Evolutionary conservation across 1,284 basidiomycete genomes (phyloP).

Genomic region (Sporisorium reilianum): DNA sequence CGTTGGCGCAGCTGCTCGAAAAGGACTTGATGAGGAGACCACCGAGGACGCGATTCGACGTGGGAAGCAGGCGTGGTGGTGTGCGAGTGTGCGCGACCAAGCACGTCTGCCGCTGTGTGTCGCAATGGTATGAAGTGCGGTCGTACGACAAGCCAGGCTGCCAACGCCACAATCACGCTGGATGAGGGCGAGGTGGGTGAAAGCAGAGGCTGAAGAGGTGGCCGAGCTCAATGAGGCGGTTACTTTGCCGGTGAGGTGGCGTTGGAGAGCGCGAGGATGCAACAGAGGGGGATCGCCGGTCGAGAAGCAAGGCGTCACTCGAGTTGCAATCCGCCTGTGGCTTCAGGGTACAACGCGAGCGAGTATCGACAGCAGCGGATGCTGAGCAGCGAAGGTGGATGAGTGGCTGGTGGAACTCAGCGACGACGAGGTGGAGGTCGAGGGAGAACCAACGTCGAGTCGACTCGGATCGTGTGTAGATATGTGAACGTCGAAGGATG

Average conservation of each 20-base stretch:
- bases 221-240: background rate
- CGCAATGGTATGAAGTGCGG: conserved; percentile 6
- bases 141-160: background rate
- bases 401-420: background rate
- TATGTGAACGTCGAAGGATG: background rate
- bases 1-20: background rate
- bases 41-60: background rate
- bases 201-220: background rate
- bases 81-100: background rate
- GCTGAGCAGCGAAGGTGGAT: background rate
- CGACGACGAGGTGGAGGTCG: conserved; percentile 7
- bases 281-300: background rate
- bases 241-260: background rate
- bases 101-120: background rate
- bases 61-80: background rate
- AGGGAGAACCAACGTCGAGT: background rate
- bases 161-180: background rate
- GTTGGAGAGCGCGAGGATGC: background rate
- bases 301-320: background rate
- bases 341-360: background rate
- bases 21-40: background rate
- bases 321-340: background rate
- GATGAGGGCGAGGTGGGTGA: background rate
- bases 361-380: background rate
- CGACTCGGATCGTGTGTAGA: background rate